Percentiles rank a stretch among this genome's conserved stretches.
Evolutionary conservation across 352 stramenopile species (phyloP).

Genomic region (Stramenopiles sp.): DNA sequence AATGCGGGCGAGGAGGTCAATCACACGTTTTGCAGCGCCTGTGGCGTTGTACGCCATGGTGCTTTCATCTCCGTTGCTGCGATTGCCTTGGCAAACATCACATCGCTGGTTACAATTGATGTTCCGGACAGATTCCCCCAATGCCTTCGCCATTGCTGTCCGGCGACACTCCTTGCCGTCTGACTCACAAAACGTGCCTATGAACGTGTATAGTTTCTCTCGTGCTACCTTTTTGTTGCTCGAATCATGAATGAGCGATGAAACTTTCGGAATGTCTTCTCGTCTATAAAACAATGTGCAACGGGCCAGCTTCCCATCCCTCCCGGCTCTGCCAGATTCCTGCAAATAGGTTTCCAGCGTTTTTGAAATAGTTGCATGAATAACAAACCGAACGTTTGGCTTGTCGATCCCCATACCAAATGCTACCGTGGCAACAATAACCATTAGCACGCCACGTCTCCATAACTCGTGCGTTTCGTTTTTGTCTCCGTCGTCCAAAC

Average conservation of each 20-base stretch:
- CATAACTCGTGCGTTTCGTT: conserved; percentile 34
- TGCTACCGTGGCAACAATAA: conserved; percentile 74
- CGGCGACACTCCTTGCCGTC: neutral
- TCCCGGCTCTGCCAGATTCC: conserved; percentile 78
- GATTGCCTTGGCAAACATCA: neutral
- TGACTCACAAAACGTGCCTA: neutral
- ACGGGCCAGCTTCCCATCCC: conserved; percentile 63
- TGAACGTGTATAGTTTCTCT: neutral
- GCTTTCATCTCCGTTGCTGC: neutral
- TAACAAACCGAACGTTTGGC: conserved; percentile 61
- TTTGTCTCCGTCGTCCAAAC: conserved; percentile 28
- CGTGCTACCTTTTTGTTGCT: conserved; percentile 32
- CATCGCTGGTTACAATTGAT: neutral
- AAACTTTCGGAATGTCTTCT: conserved; percentile 52
- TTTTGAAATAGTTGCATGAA: conserved; percentile 55
- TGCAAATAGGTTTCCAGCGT: conserved; percentile 92
- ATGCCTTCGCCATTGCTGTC: neutral
- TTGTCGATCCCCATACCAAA: conserved; percentile 86
- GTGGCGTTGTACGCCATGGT: neutral
- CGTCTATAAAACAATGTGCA: conserved; percentile 60
- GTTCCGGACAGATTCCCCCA: too few species aligned
- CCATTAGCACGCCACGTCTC: conserved; percentile 43
- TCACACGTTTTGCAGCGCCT: neutral
- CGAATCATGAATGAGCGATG: conserved; percentile 45
- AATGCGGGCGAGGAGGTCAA: neutral